Conservation (phyloP, 306 rosid species). For the Inga laurina region DNA sequence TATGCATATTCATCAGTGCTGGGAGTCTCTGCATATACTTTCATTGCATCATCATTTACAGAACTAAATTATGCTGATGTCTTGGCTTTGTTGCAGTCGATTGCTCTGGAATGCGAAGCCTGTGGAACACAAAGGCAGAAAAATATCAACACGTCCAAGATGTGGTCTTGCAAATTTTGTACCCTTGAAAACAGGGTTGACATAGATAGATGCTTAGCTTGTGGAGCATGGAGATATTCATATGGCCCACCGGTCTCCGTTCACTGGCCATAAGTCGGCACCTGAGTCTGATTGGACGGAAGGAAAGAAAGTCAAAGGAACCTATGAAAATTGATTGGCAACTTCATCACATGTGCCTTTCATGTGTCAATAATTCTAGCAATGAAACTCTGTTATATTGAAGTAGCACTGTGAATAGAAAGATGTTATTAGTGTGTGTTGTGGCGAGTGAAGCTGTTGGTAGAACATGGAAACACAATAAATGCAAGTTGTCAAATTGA, state of each 20-base stretch:
- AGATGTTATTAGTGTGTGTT: background rate
- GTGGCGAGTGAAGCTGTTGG: background rate
- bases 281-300: constrained; percentile 11
- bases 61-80: constrained; percentile 13
- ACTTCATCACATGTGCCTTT: background rate
- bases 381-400: background rate
- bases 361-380: background rate
- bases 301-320: background rate
- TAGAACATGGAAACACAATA: background rate
- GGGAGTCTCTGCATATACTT: background rate
- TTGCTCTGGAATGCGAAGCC: constrained; percentile 47
- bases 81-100: constrained; percentile 39
- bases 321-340: background rate
- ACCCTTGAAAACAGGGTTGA: constrained; percentile 50
- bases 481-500: background rate
- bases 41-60: background rate
- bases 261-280: constrained; percentile 41
- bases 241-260: constrained; percentile 48
- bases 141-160: constrained; percentile 28
- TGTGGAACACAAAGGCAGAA: constrained; percentile 40
- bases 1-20: background rate
- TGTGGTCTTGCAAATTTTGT: constrained; percentile 69
- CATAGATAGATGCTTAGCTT: constrained; percentile 55
- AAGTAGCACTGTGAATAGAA: background rate
- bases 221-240: constrained; percentile 65